Evolutionary conservation across 768 basidiomycete species (phyloP), one percentile per base, ranked within the genome.

Genomic region (Lactarius psammicola): DNA sequence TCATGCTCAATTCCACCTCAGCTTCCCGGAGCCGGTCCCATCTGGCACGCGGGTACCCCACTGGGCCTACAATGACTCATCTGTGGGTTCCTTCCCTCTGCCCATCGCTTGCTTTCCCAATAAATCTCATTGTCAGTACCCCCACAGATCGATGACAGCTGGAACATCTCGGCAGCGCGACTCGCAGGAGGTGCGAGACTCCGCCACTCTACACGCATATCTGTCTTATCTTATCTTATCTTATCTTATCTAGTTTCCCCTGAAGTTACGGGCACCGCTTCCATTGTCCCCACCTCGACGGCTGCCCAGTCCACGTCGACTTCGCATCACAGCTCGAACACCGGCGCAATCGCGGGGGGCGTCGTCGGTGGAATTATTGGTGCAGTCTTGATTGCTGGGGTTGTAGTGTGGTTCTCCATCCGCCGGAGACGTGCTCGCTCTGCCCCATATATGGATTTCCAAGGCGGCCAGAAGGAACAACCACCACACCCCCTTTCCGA

Each of bases 291-390:
- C 20, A 56, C 28, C 3, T 28, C 38, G 31, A 20, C 0, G 15
- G 36, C 8, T 23, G 23, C 33, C 18, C 33, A 38, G 7, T 31
- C 64, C 38, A 44, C 42, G 7, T 38, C 34, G 44, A 31, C 54
- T 28, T 40, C 38, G 0, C 20, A 38, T 15, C 11, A 46, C 26
- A 40, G 6, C 30, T 65, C 66, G 26, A 76, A 84, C 68, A 78
- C 82, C 1, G 86, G 86, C 1, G 84, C 84, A 23, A 87, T 88
- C 38, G 85, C 82, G 0, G 87, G 87, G 46, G 87, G 87, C 20
- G 82, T 84, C 8, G 77, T 87, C 10, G 85, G 85, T 6, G 85
- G 82, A 20, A 64, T 88, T 0, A 78, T 83, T 31, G 78, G 73
- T n/a, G 63, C 84, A 23, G 81, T 77, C 15, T 68, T 82, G 54